A percentile compares a stretch with the other conserved stretches of the same genome.
These are phyloP conservation scores for Erodium trifolium DNA, from an alignment of 441 rosid species.

Conservation along the genomic window DNA sequence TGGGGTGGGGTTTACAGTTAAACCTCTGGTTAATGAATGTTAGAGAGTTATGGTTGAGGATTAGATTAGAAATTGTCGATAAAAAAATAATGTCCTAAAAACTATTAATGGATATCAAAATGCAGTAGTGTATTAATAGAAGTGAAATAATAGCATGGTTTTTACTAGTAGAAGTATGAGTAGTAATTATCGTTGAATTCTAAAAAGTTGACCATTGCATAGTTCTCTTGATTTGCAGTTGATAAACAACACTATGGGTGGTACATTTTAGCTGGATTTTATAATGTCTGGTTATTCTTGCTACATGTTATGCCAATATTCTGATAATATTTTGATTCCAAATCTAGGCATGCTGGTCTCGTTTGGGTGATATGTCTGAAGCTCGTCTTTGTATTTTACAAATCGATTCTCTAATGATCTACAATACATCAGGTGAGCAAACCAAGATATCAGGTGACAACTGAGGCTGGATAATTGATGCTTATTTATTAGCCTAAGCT, in stretches of 20 bases:
- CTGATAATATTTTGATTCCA: conserved; percentile 16
- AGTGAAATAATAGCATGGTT: background rate
- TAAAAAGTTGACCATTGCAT: background rate
- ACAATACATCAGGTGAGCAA: conserved; percentile 63
- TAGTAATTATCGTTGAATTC: background rate
- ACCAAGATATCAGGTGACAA: background rate
- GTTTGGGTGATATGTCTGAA: conserved; percentile 48
- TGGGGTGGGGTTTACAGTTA: too few relatives aligned
- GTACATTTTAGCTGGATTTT: background rate
- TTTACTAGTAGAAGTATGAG: background rate
- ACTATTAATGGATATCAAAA: background rate
- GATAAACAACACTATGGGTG: background rate
- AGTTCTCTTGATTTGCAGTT: background rate
- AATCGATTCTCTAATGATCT: conserved; percentile 57
- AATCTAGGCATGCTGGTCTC: conserved; percentile 88
- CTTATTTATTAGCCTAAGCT: background rate
- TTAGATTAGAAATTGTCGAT: too few relatives aligned
- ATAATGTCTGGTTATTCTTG: background rate
- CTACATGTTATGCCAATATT: conserved; percentile 12
- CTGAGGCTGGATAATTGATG: background rate
- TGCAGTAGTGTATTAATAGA: background rate
- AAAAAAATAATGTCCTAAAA: too few relatives aligned
- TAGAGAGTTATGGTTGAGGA: too few relatives aligned
- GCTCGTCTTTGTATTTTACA: conserved; percentile 75
- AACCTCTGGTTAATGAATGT: too few relatives aligned